These are phyloP conservation scores for Debaryomyces castellii DNA, from an alignment of 805 yeast genomes.

Conservation along the genomic window DNA sequence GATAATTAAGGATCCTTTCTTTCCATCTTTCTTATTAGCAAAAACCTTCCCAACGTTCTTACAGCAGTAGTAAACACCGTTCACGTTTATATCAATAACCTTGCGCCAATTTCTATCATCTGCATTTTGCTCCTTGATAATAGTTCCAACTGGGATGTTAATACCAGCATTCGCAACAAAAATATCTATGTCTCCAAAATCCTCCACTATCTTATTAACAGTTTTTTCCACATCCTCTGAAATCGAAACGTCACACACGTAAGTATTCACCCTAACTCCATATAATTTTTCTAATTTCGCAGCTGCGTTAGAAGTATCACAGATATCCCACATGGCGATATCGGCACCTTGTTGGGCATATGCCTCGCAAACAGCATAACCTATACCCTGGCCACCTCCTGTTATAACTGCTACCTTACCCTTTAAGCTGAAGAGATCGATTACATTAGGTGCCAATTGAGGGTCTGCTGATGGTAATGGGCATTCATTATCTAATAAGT, in stretches of 20 bases:
- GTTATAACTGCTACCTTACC: constrained; percentile 83
- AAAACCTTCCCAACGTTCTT: constrained; percentile 40
- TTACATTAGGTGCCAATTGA: constrained; percentile 38
- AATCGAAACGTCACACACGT: constrained; percentile 58
- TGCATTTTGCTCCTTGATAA: constrained; percentile 34
- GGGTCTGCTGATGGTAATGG: not conserved
- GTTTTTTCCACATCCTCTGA: constrained; percentile 48
- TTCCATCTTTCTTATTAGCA: constrained; percentile 30
- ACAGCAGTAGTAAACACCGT: constrained; percentile 44
- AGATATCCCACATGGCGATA: constrained; percentile 49
- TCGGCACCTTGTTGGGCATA: constrained; percentile 87
- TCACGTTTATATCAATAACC: constrained; percentile 39
- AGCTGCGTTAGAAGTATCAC: constrained; percentile 58
- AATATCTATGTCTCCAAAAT: constrained; percentile 78
- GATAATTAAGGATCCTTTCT: constrained; percentile 39
- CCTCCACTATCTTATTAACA: constrained; percentile 52
- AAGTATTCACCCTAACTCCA: constrained; percentile 61
- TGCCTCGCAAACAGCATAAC: constrained; percentile 77
- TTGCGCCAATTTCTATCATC: constrained; percentile 31
- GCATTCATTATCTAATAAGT: not conserved
- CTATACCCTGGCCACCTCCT: constrained; percentile 86
- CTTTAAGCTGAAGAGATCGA: constrained; percentile 72
- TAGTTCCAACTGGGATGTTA: constrained; percentile 69
- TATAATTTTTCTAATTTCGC: constrained; percentile 54
- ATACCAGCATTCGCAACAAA: constrained; percentile 91